Evolutionary conservation across 148 eudicot genomes (phyloP).

Genomic region (Diospyros lotus): DNA sequence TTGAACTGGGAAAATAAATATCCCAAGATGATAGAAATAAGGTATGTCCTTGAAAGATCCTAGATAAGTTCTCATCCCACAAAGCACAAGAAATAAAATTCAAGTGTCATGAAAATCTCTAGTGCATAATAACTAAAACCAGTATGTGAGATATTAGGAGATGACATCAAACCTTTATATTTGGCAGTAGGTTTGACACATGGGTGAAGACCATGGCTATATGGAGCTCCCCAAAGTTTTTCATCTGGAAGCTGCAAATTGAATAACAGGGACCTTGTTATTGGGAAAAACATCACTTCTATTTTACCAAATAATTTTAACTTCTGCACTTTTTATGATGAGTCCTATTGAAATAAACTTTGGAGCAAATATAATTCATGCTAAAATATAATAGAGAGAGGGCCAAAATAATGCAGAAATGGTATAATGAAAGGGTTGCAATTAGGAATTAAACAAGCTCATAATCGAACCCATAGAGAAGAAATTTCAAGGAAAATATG

Average conservation of each 20-base stretch:
- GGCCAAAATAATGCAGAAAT: background rate
- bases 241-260: constrained; percentile 38
- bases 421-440: too few species aligned
- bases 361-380: background rate
- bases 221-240: constrained; percentile 46
- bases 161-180: constrained; percentile 51
- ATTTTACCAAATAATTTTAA: background rate
- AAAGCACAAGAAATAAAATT: background rate
- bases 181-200: constrained; percentile 62
- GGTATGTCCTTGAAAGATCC: background rate
- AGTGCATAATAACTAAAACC: background rate
- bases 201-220: constrained; percentile 43
- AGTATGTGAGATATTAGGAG: background rate
- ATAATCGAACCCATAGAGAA: too few species aligned
- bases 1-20: background rate
- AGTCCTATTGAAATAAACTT: background rate
- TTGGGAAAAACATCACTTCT: background rate
- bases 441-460: too few species aligned
- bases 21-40: background rate
- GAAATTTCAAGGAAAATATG: too few species aligned
- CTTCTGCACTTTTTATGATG: too few species aligned
- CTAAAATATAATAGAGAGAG: background rate
- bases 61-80: background rate
- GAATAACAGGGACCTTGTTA: background rate
- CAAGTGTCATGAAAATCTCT: background rate